Conservation (phyloP, 106 monocot species). For the Dioscorea dumetorum region DNA sequence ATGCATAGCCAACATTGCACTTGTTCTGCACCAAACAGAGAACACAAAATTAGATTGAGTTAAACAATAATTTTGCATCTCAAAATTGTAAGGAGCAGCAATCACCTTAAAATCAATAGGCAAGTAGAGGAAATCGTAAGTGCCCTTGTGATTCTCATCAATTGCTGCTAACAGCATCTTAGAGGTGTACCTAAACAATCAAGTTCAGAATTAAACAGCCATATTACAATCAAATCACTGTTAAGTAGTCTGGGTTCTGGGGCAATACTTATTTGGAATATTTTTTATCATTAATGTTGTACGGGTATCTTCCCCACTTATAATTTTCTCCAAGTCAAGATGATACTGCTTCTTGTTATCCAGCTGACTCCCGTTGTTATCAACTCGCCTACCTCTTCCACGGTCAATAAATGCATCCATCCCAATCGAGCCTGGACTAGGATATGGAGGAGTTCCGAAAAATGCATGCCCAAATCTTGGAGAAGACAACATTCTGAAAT, state of each 20-base stretch:
- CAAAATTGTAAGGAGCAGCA: not conserved
- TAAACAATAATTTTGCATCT: too few species aligned
- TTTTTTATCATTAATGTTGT: constrained; percentile 94
- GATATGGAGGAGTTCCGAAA: constrained; percentile 39
- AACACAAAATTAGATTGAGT: not conserved
- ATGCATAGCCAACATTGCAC: constrained; percentile 93
- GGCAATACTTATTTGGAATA: constrained; percentile 80
- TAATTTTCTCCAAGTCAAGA: constrained; percentile 76
- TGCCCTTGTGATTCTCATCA: constrained; percentile 70
- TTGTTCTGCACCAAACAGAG: constrained; percentile 59
- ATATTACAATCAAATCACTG: not conserved
- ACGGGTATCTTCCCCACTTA: constrained; percentile 58
- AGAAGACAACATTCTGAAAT: constrained; percentile 37
- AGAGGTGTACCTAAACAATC: constrained; percentile 62
- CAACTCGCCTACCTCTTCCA: constrained; percentile 31
- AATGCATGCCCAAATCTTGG: constrained; percentile 44
- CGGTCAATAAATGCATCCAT: constrained; percentile 42
- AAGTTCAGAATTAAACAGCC: not conserved
- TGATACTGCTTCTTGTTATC: constrained; percentile 72
- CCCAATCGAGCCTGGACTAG: constrained; percentile 21
- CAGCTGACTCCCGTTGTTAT: constrained; percentile 24
- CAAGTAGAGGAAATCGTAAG: constrained; percentile 84
- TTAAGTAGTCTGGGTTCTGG: not conserved
- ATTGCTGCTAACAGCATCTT: constrained; percentile 83
- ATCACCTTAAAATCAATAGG: constrained; percentile 95